Evolutionary conservation across 2,329 filamentous ascomycete species (phyloP).

Genomic region (Pseudocercospora cruenta): DNA sequence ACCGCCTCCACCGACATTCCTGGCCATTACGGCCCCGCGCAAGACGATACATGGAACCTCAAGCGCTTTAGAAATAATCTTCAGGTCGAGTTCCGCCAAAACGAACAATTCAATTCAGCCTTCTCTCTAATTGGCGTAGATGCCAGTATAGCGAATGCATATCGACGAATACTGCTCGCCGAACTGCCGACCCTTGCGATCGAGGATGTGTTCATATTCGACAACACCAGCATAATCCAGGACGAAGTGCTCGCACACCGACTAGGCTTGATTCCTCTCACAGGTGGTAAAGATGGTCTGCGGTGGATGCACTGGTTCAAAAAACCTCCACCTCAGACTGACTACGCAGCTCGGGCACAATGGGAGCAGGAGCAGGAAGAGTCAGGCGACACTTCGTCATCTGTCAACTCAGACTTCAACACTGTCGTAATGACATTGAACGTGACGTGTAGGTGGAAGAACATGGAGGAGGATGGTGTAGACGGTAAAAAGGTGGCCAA

Average conservation of each 20-base stretch:
- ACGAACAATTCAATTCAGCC: slow-evolving; percentile 73
- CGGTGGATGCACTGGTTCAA: slow-evolving; percentile 81
- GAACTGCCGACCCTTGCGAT: slow-evolving; percentile 95
- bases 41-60: slow-evolving; percentile 80
- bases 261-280: slow-evolving; percentile 87
- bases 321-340: slow-evolving; percentile 64
- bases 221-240: slow-evolving; percentile 97
- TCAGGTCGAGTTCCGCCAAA: slow-evolving; percentile 80
- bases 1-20: slow-evolving; percentile 90
- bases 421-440: slow-evolving; percentile 79
- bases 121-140: slow-evolving; percentile 94
- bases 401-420: slow-evolving; percentile 73
- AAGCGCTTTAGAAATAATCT: slow-evolving; percentile 74
- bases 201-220: slow-evolving; percentile 88
- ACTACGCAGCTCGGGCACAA: slow-evolving; percentile 51
- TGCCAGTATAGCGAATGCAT: slow-evolving; percentile 92
- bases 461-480: slow-evolving; percentile 39
- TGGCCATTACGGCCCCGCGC: slow-evolving; percentile 78
- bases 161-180: slow-evolving; percentile 91
- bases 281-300: slow-evolving; percentile 75
- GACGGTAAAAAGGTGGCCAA: slow-evolving; percentile 61
- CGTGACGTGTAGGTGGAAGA: slow-evolving; percentile 78
- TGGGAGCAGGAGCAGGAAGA: slow-evolving; percentile 46
- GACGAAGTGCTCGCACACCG: slow-evolving; percentile 94
- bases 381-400: slow-evolving; percentile 49